Base-by-base conservation (phyloP, 2,329 filamentous ascomycete genomes). In the Ophiostoma himal-ulmi region DNA sequence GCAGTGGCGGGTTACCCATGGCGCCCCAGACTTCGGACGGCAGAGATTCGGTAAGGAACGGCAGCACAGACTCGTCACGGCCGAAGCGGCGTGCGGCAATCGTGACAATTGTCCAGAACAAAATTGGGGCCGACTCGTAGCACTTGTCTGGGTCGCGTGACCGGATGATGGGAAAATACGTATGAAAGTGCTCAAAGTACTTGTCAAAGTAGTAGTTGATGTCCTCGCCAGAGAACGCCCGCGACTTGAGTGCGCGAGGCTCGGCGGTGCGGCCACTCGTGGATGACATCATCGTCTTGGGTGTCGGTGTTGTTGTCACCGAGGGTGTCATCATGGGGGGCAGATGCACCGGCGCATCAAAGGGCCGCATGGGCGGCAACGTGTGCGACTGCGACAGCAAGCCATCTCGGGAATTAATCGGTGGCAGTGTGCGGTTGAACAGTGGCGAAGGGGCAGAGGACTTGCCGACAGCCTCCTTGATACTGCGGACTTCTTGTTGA, bases 191-290 rank as follows among this genome's bases (percentile, higher is more conserved):
- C 71, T 84, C 80, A 72, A 87, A 82, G 74, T 83, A 86, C 81
- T 82, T 84, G 71, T 83, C 80, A 75, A 86, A 87, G 73, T 87
- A 87, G 75, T 81, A 84, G 70, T 85, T 82, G 69, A 87, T 82
- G 62, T 87, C 84, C 60, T 84, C 82, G 0, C 83, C 82, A 0
- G 84, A 80, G 67, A 87, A 81, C 0, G 83, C 79, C 10, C 81
- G 80, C 3, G 81, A 82, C 2, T 80, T 82, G 13, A 87, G 75
- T 5, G 82, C 79, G 67, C 84, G 79, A 1, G 84, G 77, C 68
- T 82, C 78, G 70, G 75, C 72, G 1, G 68, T 65, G 26, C 65
- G 70, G 13, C 69, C 67, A 2, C 66, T 70, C 11, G 44, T 26
- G 0, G 70, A 22, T 0, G 72, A 70, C 4, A 70, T 37, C 2